phyloP scores from a whole-genome alignment of 1,284 basidiomycete species.

The Ustilago vetiveriae region DNA sequence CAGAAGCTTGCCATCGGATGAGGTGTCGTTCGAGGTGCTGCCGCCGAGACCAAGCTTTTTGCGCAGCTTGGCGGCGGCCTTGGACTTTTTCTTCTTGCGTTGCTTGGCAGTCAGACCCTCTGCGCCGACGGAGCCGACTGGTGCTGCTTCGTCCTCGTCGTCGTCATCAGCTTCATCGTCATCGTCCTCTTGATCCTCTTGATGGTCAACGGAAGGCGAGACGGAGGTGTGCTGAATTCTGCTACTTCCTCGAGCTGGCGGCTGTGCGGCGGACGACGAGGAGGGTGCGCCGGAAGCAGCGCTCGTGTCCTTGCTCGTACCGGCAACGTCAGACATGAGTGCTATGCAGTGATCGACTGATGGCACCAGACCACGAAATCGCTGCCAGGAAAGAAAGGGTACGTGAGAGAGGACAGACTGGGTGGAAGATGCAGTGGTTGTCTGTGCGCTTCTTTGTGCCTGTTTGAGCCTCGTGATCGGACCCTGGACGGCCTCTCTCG shows the following conservation, averaged over 20 bases:
- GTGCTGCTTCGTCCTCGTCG: conserved; percentile 10
- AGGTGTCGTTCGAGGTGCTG: not conserved
- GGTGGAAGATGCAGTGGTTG: no score
- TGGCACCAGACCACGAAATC: not conserved
- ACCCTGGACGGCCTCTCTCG: no score
- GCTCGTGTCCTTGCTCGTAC: conserved; percentile 1
- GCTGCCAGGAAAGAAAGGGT: no score
- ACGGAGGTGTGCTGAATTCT: not conserved
- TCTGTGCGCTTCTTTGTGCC: not conserved
- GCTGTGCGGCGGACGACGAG: not conserved
- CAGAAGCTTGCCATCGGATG: conserved; percentile 30
- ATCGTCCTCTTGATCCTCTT: conserved; percentile 16
- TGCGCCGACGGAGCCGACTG: not conserved
- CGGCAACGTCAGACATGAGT: conserved; percentile 12
- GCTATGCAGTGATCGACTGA: no score
- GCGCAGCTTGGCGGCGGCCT: conserved; percentile 53
- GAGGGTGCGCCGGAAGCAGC: conserved; percentile 6
- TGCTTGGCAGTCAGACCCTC: conserved; percentile 44
- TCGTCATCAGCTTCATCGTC: conserved; percentile 20
- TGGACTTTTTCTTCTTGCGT: conserved; percentile 58
- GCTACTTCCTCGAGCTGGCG: conserved; percentile 2
- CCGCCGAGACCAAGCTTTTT: conserved; percentile 52
- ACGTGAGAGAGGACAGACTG: no score
- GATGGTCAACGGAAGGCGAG: conserved; percentile 8
- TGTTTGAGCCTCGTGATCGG: not conserved